Evolutionary conservation across 2,329 filamentous ascomycete genomes (phyloP), one percentile per base, ranked within the genome.

Genomic region (Xylariaceae sp.): DNA sequence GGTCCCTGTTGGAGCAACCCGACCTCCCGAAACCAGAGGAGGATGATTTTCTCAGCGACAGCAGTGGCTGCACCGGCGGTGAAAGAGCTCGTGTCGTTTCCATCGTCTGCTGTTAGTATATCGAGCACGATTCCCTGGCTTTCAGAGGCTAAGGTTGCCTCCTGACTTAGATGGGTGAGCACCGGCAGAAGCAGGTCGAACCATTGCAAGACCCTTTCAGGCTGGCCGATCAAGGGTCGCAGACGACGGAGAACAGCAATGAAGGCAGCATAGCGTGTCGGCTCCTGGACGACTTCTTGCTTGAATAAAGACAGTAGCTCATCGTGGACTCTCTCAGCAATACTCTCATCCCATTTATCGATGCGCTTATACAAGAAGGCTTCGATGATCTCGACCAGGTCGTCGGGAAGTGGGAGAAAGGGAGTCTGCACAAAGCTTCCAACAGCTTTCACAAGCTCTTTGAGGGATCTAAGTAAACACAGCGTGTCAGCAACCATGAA

Each of bases 311-410:
- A 74, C 47, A 87, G 76, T 6, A 94, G 79, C 66, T 92, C 89
- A 47, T 91, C 88, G 62, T 91, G 85, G 54, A 92, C 78, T 59
- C 86, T 84, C 65, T 90, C 87, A n/a, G 85, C 81, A 47, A 85
- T 80, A 58, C 80, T 75, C 55, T 90, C 88, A 67, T 92, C 89
- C 64, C 84, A 81, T 65, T 82, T 82, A 58, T 82, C 77, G 70
- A 77, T 72, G 67, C 90, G 85, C 67, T 85, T 86, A 51, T 86
- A 82, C 53, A 90, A 78, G 73, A 90, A 93, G 60, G 77, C 77
- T 57, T 86, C 80, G 63, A 92, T 85, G 55, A 83, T 77, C 47
- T 80, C 75, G 65, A 80, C 73, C 55, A 91, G 76, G 59, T 88
- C 83, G 64, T 87, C 80, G 51, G 89, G 87, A 1, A 92, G 81